These are phyloP conservation scores for Yamadazyma dushanensis DNA, from an alignment of 1,139 yeast genomes.

Conservation along the genomic window DNA sequence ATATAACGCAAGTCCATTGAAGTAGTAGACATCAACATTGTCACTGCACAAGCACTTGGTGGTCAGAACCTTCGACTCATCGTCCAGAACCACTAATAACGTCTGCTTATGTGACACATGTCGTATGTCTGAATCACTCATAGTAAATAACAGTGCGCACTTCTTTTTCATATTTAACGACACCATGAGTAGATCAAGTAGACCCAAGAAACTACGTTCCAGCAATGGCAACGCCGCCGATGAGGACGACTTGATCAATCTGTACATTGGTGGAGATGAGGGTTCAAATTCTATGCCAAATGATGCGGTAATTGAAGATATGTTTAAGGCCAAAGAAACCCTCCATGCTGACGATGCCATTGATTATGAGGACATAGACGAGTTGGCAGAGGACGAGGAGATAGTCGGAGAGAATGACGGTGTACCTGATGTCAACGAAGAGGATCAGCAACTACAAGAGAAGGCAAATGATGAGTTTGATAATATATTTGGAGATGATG, in stretches of 20 bases:
- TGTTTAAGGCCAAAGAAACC: conserved; percentile 41
- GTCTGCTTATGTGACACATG: neutral
- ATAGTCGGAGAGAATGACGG: conserved; percentile 32
- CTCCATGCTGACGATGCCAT: conserved; percentile 91
- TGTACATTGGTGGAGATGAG: conserved; percentile 16
- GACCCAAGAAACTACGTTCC: neutral
- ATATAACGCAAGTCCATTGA: conserved; percentile 5
- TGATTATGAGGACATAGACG: conserved; percentile 94
- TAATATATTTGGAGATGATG: conserved; percentile 46
- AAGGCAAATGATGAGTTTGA: conserved; percentile 49
- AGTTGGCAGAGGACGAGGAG: conserved; percentile 83
- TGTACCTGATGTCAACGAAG: conserved; percentile 9
- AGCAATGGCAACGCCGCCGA: neutral
- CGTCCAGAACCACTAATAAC: conserved; percentile 1
- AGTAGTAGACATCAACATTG: neutral
- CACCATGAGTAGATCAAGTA: neutral
- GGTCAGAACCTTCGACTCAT: neutral
- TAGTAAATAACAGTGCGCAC: neutral
- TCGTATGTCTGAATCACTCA: neutral
- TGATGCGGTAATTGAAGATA: conserved; percentile 39
- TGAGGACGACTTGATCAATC: conserved; percentile 19
- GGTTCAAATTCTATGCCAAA: conserved; percentile 26
- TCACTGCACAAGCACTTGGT: neutral
- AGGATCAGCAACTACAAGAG: conserved; percentile 31
- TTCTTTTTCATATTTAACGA: neutral